phyloP scores from a whole-genome alignment of 2,329 filamentous ascomycete species.

The Cladosporium oxysporum region DNA sequence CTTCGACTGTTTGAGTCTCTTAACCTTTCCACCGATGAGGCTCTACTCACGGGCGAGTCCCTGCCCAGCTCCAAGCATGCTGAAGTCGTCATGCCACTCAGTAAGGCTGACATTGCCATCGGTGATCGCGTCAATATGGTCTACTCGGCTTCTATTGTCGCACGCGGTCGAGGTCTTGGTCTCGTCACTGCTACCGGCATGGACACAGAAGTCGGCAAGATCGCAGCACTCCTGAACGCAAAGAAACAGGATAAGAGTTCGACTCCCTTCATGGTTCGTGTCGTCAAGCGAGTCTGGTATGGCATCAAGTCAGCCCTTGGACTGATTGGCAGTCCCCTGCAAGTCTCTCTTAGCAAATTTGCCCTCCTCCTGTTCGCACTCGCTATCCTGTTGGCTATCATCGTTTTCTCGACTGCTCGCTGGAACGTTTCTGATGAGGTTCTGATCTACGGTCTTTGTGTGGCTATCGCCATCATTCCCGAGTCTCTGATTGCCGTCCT shows the following conservation, averaged over 20 bases:
- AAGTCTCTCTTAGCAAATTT: conserved; percentile 79
- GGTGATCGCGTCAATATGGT: conserved; percentile 64
- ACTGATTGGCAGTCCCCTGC: conserved; percentile 69
- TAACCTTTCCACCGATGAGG: conserved; percentile 74
- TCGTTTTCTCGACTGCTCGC: conserved; percentile 63
- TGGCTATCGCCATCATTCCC: conserved; percentile 47
- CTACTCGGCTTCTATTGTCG: conserved; percentile 63
- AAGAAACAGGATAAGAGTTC: conserved; percentile 14
- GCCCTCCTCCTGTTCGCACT: conserved; percentile 74
- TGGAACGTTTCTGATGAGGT: conserved; percentile 40
- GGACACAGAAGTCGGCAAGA: conserved; percentile 66
- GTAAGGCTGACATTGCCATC: conserved; percentile 44
- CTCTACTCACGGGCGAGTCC: conserved; percentile 70
- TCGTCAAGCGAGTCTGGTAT: conserved; percentile 11
- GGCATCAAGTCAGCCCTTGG: conserved; percentile 16
- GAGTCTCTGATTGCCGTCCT: conserved; percentile 62
- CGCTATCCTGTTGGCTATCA: conserved; percentile 66
- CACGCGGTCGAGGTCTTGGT: conserved; percentile 61
- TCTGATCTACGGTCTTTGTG: conserved; percentile 48
- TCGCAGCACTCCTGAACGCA: conserved; percentile 48
- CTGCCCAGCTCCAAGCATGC: conserved; percentile 42
- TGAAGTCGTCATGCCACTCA: conserved; percentile 25
- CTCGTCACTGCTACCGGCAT: conserved; percentile 59
- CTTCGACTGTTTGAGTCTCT: conserved; percentile 61
- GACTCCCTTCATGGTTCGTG: conserved; percentile 13